Evolutionary conservation across 306 rosid species (phyloP), one percentile per base, ranked within the genome.

Genomic region (Hippophae rhamnoides): DNA sequence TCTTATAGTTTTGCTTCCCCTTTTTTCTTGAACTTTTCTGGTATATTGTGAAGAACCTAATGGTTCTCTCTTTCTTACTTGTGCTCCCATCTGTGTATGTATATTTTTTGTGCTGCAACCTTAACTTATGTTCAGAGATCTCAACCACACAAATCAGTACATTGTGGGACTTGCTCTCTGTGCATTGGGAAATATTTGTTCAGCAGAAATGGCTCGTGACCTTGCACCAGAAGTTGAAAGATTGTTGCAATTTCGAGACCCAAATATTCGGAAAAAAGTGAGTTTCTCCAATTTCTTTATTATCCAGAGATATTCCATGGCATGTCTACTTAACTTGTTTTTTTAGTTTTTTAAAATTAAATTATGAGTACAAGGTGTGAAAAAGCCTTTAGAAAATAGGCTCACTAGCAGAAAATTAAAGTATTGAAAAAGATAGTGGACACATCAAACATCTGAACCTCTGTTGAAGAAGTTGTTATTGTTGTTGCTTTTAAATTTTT

Each of bases 201-300:
- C 99, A 27, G 99, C 99, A 5, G 99, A 92, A 74, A 92, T 90
- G 96, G 96, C 97, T 68, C 96, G 96, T 83, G 97, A 87, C 83
- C 97, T 90, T 75, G 97, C 97, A 58, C 89, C 96, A 9, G 96
- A 90, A 81, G 89, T 90, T 61, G 97, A 87, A 74, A 85, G 95
- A 54, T 71, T 90, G 74, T 78, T 90, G 75, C 92, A 90, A 74
- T 90, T 87, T 78, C 81, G 97, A 54, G 97, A 87, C 72, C 96
- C 96, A 48, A 90, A 90, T 77, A 87, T 88, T 68, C 82, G 97
- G 77, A 90, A 90, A 75, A 90, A 90, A 77, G 97, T 90, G 56
- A 76, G 64, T 66, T 57, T 66, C 64, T 47, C 6, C 54, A 40
- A 52, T 5, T 51, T 56, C 27, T 38, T 31, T 9, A 51, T 47